Conservation (phyloP, 2,329 filamentous ascomycete genomes). For the Lachnellula occidentalis region DNA sequence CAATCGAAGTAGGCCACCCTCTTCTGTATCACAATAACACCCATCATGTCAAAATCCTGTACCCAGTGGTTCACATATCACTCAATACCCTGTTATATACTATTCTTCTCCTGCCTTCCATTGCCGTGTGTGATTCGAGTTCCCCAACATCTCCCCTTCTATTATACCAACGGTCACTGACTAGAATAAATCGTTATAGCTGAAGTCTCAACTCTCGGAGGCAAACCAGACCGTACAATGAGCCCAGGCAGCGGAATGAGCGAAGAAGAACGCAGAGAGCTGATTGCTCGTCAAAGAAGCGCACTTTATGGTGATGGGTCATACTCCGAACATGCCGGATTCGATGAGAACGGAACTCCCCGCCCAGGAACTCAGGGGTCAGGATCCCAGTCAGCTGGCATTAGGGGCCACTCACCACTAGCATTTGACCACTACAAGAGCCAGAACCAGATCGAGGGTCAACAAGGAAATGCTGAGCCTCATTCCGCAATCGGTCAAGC, state of each 20-base stretch:
- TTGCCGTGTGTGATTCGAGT: slow-evolving; percentile 34
- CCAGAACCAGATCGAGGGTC: slow-evolving; percentile 29
- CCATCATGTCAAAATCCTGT: slow-evolving; percentile 23
- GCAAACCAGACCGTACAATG: slow-evolving; percentile 81
- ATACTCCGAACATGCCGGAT: slow-evolving; percentile 61
- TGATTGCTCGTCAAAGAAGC: slow-evolving; percentile 93
- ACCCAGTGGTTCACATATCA: slow-evolving; percentile 29
- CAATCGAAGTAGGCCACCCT: slow-evolving; percentile 93
- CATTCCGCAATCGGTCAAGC: slow-evolving; percentile 41
- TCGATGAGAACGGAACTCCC: slow-evolving; percentile 61
- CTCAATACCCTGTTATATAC: slow-evolving; percentile 33
- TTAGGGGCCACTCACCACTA: slow-evolving; percentile 74
- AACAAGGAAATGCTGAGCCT: slow-evolving; percentile 37
- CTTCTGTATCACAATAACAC: slow-evolving; percentile 58
- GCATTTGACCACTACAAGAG: slow-evolving; percentile 64
- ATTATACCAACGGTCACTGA: slow-evolving; percentile 31
- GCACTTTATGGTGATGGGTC: slow-evolving; percentile 79
- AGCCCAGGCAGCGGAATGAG: slow-evolving; percentile 78
- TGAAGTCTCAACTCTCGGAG: slow-evolving; percentile 58
- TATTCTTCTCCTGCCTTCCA: slow-evolving; percentile 30
- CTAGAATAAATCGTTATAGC: slow-evolving; percentile 52
- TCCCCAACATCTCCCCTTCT: slow-evolving; percentile 8
- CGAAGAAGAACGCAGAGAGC: slow-evolving; percentile 91
- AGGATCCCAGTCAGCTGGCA: slow-evolving; percentile 52
- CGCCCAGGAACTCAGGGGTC: slow-evolving; percentile 63